Conservation (phyloP, 768 basidiomycete genomes). For the Rhizopogon salebrosus region DNA sequence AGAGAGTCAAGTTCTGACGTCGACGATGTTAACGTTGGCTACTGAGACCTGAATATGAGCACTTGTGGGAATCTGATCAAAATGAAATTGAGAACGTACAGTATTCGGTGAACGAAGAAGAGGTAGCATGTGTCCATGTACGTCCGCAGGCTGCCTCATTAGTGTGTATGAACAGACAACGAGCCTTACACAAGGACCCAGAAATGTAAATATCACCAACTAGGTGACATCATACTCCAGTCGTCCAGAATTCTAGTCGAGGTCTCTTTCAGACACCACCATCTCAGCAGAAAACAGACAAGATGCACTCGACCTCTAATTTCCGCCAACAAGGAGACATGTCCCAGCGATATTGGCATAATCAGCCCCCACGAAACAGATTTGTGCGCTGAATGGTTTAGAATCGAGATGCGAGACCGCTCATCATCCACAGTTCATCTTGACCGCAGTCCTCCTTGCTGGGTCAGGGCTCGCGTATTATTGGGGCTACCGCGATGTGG, state of each 20-base stretch:
- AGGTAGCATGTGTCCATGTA: too few species aligned
- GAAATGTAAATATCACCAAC: conserved; percentile 5
- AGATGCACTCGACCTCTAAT: conserved; percentile 21
- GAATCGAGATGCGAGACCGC: not conserved
- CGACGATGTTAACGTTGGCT: not conserved
- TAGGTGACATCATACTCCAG: conserved; percentile 24
- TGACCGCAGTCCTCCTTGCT: conserved; percentile 20
- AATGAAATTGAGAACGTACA: too few species aligned
- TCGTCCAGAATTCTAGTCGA: conserved; percentile 3
- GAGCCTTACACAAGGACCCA: not conserved
- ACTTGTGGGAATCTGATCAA: too few species aligned
- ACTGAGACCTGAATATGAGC: not conserved
- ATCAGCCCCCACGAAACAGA: conserved; percentile 28
- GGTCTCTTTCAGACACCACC: not conserved
- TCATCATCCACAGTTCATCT: conserved; percentile 21
- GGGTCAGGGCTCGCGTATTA: conserved; percentile 29
- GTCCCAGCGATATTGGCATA: conserved; percentile 28
- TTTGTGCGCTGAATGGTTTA: conserved; percentile 15
- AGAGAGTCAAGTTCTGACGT: not conserved
- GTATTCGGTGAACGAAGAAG: too few species aligned
- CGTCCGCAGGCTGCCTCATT: too few species aligned
- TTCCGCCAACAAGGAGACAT: conserved; percentile 17
- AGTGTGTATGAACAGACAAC: too few species aligned
- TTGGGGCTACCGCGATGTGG: conserved; percentile 31
- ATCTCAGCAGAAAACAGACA: not conserved